A percentile compares a stretch with the other conserved stretches of the same genome.
Evolutionary conservation across 2,329 filamentous ascomycete species (phyloP).

Genomic region (Lecanicillium sp.): DNA sequence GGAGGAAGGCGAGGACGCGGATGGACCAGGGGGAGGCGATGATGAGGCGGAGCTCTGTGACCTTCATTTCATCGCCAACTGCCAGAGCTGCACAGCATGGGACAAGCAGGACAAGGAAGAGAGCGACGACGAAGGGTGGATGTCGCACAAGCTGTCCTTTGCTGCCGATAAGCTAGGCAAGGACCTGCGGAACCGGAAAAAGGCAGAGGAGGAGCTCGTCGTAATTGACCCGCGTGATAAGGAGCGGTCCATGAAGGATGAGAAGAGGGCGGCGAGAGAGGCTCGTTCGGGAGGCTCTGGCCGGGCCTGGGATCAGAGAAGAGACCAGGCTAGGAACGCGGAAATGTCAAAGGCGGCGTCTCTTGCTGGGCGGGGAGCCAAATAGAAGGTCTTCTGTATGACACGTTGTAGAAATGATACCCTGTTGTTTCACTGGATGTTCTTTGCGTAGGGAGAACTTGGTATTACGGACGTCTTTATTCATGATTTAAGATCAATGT

Average conservation of each 20-base stretch:
- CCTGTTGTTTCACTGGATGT: not conserved
- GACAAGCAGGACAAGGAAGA: conserved; percentile 56
- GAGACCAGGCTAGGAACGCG: conserved; percentile 44
- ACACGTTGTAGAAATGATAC: conserved; percentile 4
- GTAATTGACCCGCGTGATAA: conserved; percentile 90
- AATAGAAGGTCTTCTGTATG: conserved; percentile 22
- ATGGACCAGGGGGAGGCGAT: conserved; percentile 31
- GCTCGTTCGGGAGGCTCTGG: conserved; percentile 43
- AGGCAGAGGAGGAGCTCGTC: conserved; percentile 83
- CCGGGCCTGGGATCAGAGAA: conserved; percentile 47
- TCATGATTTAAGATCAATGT: no score
- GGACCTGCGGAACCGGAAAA: conserved; percentile 81
- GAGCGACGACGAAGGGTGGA: conserved; percentile 65
- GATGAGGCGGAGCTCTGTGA: conserved; percentile 77
- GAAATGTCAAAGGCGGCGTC: conserved; percentile 47
- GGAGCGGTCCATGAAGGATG: conserved; percentile 62
- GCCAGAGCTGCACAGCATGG: conserved; percentile 85
- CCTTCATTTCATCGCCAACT: conserved; percentile 91
- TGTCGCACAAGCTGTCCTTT: conserved; percentile 78
- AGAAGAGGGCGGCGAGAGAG: conserved; percentile 53
- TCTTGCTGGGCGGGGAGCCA: conserved; percentile 49
- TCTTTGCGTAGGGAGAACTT: no score
- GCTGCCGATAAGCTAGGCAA: conserved; percentile 87
- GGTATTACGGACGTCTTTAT: no score
- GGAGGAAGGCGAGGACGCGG: conserved; percentile 14